These are phyloP conservation scores for Sporothrix protearum DNA, from an alignment of 2,329 filamentous ascomycete genomes.

Conservation along the genomic window DNA sequence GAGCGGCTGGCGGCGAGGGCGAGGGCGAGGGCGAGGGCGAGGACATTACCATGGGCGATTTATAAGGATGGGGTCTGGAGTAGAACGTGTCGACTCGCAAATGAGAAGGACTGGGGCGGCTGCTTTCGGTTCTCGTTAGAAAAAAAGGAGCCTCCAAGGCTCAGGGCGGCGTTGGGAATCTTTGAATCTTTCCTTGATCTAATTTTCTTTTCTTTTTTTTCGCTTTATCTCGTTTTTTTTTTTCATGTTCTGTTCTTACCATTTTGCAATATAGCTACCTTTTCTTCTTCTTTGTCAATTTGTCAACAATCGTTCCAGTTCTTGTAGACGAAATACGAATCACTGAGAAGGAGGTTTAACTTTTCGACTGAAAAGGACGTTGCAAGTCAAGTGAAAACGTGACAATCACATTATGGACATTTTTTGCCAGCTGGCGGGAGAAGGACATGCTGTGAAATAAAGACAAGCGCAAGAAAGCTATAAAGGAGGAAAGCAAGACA, in stretches of 20 bases:
- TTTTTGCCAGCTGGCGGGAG: not conserved
- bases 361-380: not conserved
- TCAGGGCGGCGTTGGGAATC: conserved; percentile 10
- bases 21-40: conserved; percentile 44
- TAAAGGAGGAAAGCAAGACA: too few species aligned
- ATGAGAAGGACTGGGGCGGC: not conserved
- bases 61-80: conserved; percentile 23
- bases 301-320: not conserved
- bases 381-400: not conserved
- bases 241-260: not conserved
- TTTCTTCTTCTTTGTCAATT: too few species aligned
- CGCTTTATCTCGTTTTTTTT: not conserved
- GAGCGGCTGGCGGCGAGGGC: conserved; percentile 35
- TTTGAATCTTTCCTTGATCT: conserved; percentile 5
- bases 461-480: not conserved
- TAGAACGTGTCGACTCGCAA: too few species aligned
- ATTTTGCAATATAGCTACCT: not conserved
- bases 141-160: not conserved
- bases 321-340: not conserved
- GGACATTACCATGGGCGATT: conserved; percentile 53
- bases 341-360: not conserved
- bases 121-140: not conserved
- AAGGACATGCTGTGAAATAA: not conserved
- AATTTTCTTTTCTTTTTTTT: not conserved
- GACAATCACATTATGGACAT: not conserved